Base-by-base conservation (phyloP, 2,329 filamentous ascomycete genomes). In the Bipolaris sorokiniana region DNA sequence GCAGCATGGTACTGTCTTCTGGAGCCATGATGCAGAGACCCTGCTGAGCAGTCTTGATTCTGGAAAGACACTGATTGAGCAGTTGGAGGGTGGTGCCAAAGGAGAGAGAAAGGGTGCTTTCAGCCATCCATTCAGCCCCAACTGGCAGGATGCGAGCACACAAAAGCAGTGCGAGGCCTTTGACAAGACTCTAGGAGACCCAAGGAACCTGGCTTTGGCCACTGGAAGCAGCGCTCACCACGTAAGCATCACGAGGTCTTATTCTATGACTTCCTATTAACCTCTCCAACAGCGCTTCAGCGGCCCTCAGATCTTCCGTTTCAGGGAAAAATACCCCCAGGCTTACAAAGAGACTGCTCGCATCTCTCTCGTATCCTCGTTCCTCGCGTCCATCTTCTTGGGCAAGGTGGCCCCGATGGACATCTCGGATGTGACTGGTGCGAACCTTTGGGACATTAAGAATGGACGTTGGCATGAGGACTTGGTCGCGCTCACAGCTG, bases 101-200 rank as follows among this genome's bases (percentile, higher is more conserved):
- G 73, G 73, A 11, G 71, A 78, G 61, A 64, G 68, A 48, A 79
- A 80, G 9, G 80, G 78, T 3, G 90, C 89, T 0, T 91, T 98
- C 72, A 90, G 92, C 15, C 90, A 96, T 75, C 88, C 90, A 4
- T 93, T 88, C 79, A 92, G 91, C 64, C 95, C 95, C 7, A 99
- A 98, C 76, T 99, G 95, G 95, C 95, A 98, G 79, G 95, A 99
- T 76, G 90, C 93, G 60, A 97, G 92, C 78, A 98, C 95, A 1
- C 92, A 97, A 79, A 83, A 83, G 64, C 91, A 99, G 79, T 97
- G 93, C 73, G 92, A 97, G 74, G 83, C 86, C 62, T 98, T 98
- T 72, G 93, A 98, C 75, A 83, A 80, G 5, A 81, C 82, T 51
- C 79, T 97, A 7, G 90, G 90, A 0, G 82, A 82, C 6, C 81